Percentiles rank a stretch among this genome's conserved stretches.
Conservation (phyloP, 108 stramenopile genomes). For the Nannochloropsis granulata region DNA sequence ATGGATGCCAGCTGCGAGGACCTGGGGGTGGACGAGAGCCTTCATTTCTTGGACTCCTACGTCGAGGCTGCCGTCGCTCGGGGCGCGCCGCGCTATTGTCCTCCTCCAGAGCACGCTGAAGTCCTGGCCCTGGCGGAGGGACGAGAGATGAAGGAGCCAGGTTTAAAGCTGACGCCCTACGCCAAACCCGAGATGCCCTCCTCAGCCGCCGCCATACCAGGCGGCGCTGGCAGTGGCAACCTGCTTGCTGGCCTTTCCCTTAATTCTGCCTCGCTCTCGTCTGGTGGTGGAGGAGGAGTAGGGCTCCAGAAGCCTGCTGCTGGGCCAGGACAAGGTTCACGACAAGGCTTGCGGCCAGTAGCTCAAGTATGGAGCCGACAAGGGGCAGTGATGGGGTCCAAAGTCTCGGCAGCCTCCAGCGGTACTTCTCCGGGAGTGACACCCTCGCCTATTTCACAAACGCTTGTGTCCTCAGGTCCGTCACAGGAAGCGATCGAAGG, state of each 20-base stretch:
- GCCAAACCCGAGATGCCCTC: background rate
- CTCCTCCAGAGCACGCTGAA: constrained; percentile 9
- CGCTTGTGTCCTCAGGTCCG: background rate
- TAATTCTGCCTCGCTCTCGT: background rate
- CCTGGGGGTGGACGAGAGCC: constrained; percentile 64
- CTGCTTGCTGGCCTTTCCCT: background rate
- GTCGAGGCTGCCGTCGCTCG: constrained; percentile 61
- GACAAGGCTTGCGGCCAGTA: background rate
- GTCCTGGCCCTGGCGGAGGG: background rate
- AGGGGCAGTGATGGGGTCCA: background rate
- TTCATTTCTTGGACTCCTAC: constrained; percentile 69
- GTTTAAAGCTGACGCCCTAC: background rate
- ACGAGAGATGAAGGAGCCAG: background rate
- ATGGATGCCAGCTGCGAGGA: constrained; percentile 84
- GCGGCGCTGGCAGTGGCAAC: background rate
- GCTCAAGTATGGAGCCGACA: background rate
- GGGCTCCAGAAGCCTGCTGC: no score
- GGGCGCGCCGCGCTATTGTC: constrained; percentile 64
- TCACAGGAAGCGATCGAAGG: background rate
- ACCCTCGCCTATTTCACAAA: no score
- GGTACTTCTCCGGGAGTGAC: background rate
- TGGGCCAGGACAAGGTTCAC: no score
- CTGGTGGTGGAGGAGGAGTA: background rate
- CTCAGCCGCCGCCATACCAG: background rate
- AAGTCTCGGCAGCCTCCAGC: background rate